Base-by-base conservation (phyloP, 805 yeast species). In the Metschnikowia proteae region DNA sequence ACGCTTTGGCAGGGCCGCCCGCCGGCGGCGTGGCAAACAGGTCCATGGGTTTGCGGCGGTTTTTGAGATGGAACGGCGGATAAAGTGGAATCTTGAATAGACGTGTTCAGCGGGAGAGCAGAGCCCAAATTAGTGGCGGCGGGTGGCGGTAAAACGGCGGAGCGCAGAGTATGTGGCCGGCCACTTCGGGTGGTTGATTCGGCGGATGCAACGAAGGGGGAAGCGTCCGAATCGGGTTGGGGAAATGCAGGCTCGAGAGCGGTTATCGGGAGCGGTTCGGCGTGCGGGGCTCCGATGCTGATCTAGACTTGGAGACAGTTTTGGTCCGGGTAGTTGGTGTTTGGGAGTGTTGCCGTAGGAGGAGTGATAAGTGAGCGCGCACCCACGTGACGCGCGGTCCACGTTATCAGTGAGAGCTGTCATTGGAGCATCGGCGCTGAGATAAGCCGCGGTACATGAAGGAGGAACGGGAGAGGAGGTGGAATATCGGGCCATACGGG, bases 41-140 rank as follows among this genome's bases (percentile, higher is more conserved):
- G 39, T 51, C 55, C 55, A 51, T 53, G 10, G 33, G 23, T 11
- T 26, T 40, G 43, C 47, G 38, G 10, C 48, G 53, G 29, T 32
- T 46, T 35, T 55, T 55, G 36, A 53, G 52, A 49, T 53, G 59
- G 47, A 36, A 51, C 30, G 59, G 59, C 43, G 59, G 56, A 34
- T 51, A 54, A 36, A 53, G 56, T 39, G 57, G 59, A 55, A 51
- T 55, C 38, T 40, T 49, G 47, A 25, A 5, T 5, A 13, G 27
- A 17, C 10, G 17, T 8, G 25, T 26, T 36, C 9, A 6, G 27
- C 27, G 6, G 22, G 7, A n/a, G n/a, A 31, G 33, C 36, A 17
- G 32, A 17, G 42, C 7, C 33, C 11, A 17, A 17, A 13, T 17
- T 17, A 17, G 30, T 23, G 5, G 17, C 5, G n/a, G 33, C 8